Evolutionary conservation across 305 asterid species (phyloP), one percentile per base, ranked within the genome.

Genomic region (Fraxinus paxiana): DNA sequence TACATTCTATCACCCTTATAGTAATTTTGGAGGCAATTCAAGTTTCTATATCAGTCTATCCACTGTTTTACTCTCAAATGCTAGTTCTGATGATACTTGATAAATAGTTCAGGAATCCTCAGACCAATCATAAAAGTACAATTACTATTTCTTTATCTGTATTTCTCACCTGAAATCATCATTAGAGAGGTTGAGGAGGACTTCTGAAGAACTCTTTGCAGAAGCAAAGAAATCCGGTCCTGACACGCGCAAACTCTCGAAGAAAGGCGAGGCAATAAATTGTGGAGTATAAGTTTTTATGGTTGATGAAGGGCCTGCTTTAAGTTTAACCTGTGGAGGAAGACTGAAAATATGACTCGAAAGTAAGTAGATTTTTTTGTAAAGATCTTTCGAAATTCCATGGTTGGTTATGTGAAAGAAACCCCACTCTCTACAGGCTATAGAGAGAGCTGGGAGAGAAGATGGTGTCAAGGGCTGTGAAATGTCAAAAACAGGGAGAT

Each of bases 201-300:
- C 90, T 80, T 85, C 80, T 59, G 87, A 87, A 75, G 94, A 89
- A 79, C 82, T 82, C 76, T 84, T 84, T 6, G 91, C 96, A 85
- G 97, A 93, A 70, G 87, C 84, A 61, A 77, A 86, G 87, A 91
- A 93, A 75, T 91, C 84, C 6, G 96, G 94, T 73, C 96, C 97
- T 54, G 92, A 88, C 94, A 88, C 94, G 17, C 91, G 84, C 18
- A 93, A 84, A 69, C 93, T 91, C 85, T 93, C 97, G 3, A 77
- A 91, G 88, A 87, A 93, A 81, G 94, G 97, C 10, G 97, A 93
- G 74, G 94, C 97, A n/a, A 93, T 93, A 83, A 91, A 91, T 77
- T 90, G 94, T 35, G 97, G 97, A 80, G 97, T 93, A 54, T 91
- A 93, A 20, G 95, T 87, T 72, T 80, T 88, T 8, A 87, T 48